These are phyloP conservation scores for Peronospora tabacina DNA, from an alignment of 352 stramenopile species.

Conservation along the genomic window DNA sequence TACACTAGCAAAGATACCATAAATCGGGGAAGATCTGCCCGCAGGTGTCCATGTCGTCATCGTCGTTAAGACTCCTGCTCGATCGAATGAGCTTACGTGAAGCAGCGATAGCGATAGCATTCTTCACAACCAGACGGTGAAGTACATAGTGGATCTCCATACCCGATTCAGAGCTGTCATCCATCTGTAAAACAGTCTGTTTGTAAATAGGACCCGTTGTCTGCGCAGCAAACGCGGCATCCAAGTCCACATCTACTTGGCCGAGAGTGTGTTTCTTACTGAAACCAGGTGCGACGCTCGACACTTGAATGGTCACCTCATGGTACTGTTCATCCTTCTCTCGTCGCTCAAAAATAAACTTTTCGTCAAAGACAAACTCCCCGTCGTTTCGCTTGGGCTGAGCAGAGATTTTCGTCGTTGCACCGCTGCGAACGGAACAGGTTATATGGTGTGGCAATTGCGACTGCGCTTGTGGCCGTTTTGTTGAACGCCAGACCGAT, in stretches of 20 bases:
- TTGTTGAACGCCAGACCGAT: constrained; percentile 22
- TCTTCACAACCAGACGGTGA: constrained; percentile 33
- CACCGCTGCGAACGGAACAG: constrained; percentile 27
- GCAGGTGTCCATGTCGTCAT: constrained; percentile 39
- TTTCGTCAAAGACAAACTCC: constrained; percentile 34
- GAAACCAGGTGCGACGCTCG: constrained; percentile 14
- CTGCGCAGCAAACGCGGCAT: constrained; percentile 20
- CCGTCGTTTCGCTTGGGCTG: constrained; percentile 16
- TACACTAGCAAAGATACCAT: constrained; percentile 42
- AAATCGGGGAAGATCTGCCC: constrained; percentile 40
- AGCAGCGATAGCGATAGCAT: constrained; percentile 20
- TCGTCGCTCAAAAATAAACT: constrained; percentile 37
- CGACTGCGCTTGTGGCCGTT: constrained; percentile 13
- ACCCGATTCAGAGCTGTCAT: constrained; percentile 11
- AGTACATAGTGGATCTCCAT: constrained; percentile 39
- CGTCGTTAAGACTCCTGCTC: constrained; percentile 34
- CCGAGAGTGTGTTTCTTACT: constrained; percentile 26
- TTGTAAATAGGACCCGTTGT: constrained; percentile 21
- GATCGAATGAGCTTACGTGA: constrained; percentile 27
- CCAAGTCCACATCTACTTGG: constrained; percentile 32
- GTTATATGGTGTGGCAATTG: constrained; percentile 20
- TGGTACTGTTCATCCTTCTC: constrained; percentile 26
- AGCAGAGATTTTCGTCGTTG: constrained; percentile 24
- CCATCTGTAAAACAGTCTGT: constrained; percentile 10
- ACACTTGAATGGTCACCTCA: constrained; percentile 33